Conservation (phyloP, 176 grass and related monocot genomes). For the Juncus effusus region DNA sequence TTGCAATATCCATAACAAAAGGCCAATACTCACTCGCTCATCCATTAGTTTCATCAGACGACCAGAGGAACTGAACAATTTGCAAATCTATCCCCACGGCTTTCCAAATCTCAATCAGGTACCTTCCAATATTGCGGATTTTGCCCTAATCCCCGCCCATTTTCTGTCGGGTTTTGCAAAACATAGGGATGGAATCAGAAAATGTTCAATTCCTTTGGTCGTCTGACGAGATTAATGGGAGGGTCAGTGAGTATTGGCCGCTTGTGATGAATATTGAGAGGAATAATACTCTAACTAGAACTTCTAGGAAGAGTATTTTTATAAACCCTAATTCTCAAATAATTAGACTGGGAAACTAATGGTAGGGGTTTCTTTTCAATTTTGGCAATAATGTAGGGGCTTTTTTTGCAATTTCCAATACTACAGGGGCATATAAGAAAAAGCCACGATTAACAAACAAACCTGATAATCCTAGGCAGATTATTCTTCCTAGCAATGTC, state of each 20-base stretch:
- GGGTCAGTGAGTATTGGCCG: neutral
- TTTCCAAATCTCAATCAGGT: slow-evolving; percentile 93
- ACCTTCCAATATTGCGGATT: slow-evolving; percentile 62
- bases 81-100: slow-evolving; percentile 70
- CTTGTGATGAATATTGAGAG: neutral
- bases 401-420: too few relatives aligned
- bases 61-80: slow-evolving; percentile 79
- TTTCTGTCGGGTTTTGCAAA: slow-evolving; percentile 65
- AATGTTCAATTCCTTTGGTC: slow-evolving; percentile 85
- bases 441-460: neutral
- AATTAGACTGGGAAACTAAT: neutral
- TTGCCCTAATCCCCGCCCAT: slow-evolving; percentile 79
- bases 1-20: slow-evolving; percentile 75
- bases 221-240: slow-evolving; percentile 40
- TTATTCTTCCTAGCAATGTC: slow-evolving; percentile 74
- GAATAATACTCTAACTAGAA: neutral
- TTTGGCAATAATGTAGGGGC: too few relatives aligned
- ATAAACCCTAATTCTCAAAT: neutral
- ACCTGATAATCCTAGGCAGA: slow-evolving; percentile 63
- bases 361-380: too few relatives aligned
- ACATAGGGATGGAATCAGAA: slow-evolving; percentile 72
- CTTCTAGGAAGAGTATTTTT: neutral
- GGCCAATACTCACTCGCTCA: slow-evolving; percentile 79
- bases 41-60: slow-evolving; percentile 67
- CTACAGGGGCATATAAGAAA: too few relatives aligned